Percentiles rank a stretch among this genome's conserved stretches.
These are phyloP conservation scores for Coleophoma crateriformis DNA, from an alignment of 2,329 filamentous ascomycete species.

Conservation along the genomic window DNA sequence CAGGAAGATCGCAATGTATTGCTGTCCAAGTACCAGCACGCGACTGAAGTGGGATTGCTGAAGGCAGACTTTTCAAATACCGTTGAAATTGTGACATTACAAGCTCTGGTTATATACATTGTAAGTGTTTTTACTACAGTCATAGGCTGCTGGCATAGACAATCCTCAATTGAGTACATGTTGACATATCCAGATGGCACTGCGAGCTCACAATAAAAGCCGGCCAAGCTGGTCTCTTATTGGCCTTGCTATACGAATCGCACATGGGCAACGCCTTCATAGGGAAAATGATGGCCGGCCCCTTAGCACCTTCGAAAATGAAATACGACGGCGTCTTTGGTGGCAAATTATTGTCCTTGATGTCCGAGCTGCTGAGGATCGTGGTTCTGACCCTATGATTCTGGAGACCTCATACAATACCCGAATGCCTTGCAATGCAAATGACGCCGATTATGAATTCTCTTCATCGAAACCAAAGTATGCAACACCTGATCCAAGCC, in stretches of 20 bases:
- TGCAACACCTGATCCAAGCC: background rate
- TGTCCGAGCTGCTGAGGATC: conserved; percentile 39
- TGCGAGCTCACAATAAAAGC: conserved; percentile 21
- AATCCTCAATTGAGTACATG: background rate
- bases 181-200: background rate
- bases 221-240: conserved; percentile 34
- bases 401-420: conserved; percentile 38
- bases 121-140: background rate
- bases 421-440: conserved; percentile 41
- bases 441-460: conserved; percentile 39
- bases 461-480: too few relatives aligned
- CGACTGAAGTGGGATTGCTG: background rate
- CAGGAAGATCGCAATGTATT: background rate
- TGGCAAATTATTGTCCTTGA: conserved; percentile 43
- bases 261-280: conserved; percentile 38
- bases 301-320: conserved; percentile 41
- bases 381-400: conserved; percentile 40
- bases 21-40: background rate
- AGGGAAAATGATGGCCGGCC: conserved; percentile 42
- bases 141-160: background rate
- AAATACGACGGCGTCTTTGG: conserved; percentile 45
- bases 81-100: conserved; percentile 1
- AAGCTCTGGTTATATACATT: conserved; percentile 4
- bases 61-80: conserved; percentile 2
- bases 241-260: conserved; percentile 27